Percentiles rank a stretch among this genome's conserved stretches.
These are phyloP conservation scores for Sarocladiaceae sp. DNA, from an alignment of 2,329 filamentous ascomycete species.

Conservation along the genomic window DNA sequence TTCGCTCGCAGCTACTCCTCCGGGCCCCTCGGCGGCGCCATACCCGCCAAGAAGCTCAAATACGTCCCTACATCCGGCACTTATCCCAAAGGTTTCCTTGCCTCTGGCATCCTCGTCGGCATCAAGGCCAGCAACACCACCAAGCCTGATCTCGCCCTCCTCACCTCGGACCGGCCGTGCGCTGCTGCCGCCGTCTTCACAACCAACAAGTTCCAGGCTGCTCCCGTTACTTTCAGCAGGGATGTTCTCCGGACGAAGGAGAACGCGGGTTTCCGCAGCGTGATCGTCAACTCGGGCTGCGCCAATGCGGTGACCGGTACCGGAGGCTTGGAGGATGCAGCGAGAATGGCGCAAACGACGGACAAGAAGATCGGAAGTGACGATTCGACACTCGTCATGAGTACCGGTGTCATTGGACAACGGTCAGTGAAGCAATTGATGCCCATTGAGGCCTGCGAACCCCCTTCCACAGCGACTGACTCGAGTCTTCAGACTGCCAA, in stretches of 20 bases:
- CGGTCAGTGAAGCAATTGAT: constrained; percentile 42
- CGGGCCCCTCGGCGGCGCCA: constrained; percentile 23
- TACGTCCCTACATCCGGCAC: constrained; percentile 80
- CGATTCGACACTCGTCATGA: constrained; percentile 84
- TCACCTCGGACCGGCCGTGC: constrained; percentile 81
- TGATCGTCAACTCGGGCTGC: constrained; percentile 92
- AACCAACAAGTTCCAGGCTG: constrained; percentile 96
- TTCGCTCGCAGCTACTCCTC: constrained; percentile 29
- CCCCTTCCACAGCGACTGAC: constrained; percentile 16
- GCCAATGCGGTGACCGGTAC: constrained; percentile 95
- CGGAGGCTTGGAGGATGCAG: constrained; percentile 82
- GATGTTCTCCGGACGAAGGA: constrained; percentile 60
- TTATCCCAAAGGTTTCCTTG: constrained; percentile 85
- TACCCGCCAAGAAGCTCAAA: constrained; percentile 79
- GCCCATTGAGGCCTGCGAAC: background rate
- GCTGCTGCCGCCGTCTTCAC: constrained; percentile 90
- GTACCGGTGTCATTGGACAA: constrained; percentile 95
- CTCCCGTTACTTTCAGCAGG: constrained; percentile 81
- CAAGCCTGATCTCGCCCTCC: constrained; percentile 83
- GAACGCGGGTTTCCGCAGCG: constrained; percentile 66
- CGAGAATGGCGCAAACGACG: constrained; percentile 72
- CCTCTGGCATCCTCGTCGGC: constrained; percentile 81
- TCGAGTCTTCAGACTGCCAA: constrained; percentile 59
- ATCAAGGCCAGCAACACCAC: constrained; percentile 90
- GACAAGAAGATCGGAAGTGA: constrained; percentile 53